Conservation (phyloP, 495 filamentous ascomycete genomes). For the Sporormia fimetaria region DNA sequence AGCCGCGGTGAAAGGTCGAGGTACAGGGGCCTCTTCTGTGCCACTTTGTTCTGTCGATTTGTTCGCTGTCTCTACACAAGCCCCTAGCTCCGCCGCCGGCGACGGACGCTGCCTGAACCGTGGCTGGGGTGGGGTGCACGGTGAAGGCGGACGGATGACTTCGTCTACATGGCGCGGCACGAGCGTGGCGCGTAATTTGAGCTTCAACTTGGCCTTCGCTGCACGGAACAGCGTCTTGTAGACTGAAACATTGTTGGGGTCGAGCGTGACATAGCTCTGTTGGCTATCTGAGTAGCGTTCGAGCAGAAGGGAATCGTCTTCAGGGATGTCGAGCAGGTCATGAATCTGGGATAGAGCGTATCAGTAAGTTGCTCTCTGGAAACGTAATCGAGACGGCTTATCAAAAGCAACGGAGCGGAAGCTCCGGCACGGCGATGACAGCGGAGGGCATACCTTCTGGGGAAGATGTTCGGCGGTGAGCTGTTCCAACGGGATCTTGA, state of each 20-base stretch:
- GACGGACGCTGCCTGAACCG: conserved; percentile 11
- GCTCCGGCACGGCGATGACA: conserved; percentile 31
- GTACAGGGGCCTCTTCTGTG: conserved; percentile 31
- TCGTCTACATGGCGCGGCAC: conserved; percentile 15
- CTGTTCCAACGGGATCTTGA: conserved; percentile 83
- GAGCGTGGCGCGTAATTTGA: conserved; percentile 70
- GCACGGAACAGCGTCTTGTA: conserved; percentile 97
- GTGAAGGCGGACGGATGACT: not conserved
- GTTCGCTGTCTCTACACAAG: no score
- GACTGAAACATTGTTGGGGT: conserved; percentile 62
- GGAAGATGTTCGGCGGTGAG: conserved; percentile 65
- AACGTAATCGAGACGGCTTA: conserved; percentile 3
- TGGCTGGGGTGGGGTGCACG: conserved; percentile 3
- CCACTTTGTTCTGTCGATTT: no score
- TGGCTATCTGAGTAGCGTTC: conserved; percentile 97
- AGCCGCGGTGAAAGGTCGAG: conserved; percentile 25
- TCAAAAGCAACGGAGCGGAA: conserved; percentile 1
- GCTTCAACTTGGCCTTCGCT: conserved; percentile 96
- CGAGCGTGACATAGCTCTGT: conserved; percentile 63
- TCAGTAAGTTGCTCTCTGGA: conserved; percentile 1
- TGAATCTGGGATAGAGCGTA: conserved; percentile 52
- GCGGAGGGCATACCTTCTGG: conserved; percentile 81
- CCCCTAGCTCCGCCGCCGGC: no score
- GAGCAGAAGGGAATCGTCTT: conserved; percentile 56
- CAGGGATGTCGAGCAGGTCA: conserved; percentile 56